Percentiles rank a stretch among this genome's conserved stretches.
Evolutionary conservation across 116 monocot species (phyloP).

Genomic region (Papilionanthe hybrid): DNA sequence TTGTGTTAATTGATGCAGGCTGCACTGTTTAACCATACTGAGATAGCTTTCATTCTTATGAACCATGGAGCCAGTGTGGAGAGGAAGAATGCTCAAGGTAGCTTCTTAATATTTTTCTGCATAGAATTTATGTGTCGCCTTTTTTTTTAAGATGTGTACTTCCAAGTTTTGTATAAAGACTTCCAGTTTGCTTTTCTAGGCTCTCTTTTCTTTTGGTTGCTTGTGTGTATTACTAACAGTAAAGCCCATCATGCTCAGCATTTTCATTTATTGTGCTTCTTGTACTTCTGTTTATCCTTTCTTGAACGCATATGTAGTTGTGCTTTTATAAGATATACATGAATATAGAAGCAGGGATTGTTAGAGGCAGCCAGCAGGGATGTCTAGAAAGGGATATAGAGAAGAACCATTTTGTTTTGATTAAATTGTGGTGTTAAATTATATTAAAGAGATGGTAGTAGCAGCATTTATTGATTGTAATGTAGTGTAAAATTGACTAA

Average conservation of each 20-base stretch:
- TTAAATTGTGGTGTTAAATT: background rate
- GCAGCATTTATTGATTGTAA: no score
- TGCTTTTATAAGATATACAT: no score
- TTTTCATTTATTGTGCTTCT: no score
- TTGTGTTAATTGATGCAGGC: conserved; percentile 42
- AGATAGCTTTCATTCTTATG: conserved; percentile 92
- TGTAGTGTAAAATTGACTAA: no score
- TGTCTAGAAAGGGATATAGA: background rate
- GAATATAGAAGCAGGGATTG: no score
- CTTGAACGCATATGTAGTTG: no score
- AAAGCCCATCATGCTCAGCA: no score
- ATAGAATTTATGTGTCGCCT: background rate
- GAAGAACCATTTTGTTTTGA: background rate
- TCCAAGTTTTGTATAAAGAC: background rate
- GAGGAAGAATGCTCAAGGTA: conserved; percentile 89
- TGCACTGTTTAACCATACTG: conserved; percentile 95
- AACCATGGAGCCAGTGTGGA: conserved; percentile 71
- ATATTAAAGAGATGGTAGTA: background rate
- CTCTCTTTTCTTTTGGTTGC: no score
- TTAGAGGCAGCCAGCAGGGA: no score
- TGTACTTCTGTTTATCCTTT: no score
- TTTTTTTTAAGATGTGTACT: background rate
- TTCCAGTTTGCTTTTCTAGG: background rate
- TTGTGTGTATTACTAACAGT: no score
- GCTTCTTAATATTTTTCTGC: background rate